Conservation (phyloP, 495 filamentous ascomycete species). For the Immersiella caudata region DNA sequence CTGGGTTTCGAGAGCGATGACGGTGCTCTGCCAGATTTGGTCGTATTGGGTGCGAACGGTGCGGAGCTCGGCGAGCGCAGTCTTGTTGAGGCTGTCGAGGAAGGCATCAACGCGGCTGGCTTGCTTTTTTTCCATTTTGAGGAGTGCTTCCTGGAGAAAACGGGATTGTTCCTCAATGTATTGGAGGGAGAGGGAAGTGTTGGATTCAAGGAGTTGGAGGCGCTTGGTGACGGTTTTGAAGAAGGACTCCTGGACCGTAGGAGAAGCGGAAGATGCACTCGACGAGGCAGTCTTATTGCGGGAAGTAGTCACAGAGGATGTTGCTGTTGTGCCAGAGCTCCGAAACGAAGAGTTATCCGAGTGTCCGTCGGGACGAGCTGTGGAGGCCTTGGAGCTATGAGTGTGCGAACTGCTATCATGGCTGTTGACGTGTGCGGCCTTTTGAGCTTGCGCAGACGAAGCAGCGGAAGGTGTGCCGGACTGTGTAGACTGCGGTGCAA, state of each 20-base stretch:
- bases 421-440: constrained; percentile 16
- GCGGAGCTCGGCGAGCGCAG: constrained; percentile 81
- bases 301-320: constrained; percentile 13
- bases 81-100: constrained; percentile 79
- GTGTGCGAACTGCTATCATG: background rate
- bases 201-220: constrained; percentile 85
- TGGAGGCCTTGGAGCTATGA: constrained; percentile 19
- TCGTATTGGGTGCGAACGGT: constrained; percentile 86
- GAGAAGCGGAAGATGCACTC: constrained; percentile 62
- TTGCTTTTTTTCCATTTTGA: constrained; percentile 87
- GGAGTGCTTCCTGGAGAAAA: constrained; percentile 87
- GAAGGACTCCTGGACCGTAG: constrained; percentile 93
- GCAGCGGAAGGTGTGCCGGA: constrained; percentile 11
- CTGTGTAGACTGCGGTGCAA: constrained; percentile 19
- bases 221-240: constrained; percentile 96
- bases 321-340: constrained; percentile 23
- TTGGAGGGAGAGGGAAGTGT: constrained; percentile 87
- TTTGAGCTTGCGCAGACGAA: constrained; percentile 4
- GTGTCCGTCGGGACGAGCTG: background rate
- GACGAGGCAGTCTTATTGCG: constrained; percentile 50
- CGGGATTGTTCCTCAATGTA: constrained; percentile 97
- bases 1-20: constrained; percentile 87
- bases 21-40: constrained; percentile 92
- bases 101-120: constrained; percentile 79
- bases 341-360: constrained; percentile 6